A percentile compares a stretch with the other conserved stretches of the same genome.
Conservation (phyloP, 345 rosid genomes). For the Barbarea vulgaris region DNA sequence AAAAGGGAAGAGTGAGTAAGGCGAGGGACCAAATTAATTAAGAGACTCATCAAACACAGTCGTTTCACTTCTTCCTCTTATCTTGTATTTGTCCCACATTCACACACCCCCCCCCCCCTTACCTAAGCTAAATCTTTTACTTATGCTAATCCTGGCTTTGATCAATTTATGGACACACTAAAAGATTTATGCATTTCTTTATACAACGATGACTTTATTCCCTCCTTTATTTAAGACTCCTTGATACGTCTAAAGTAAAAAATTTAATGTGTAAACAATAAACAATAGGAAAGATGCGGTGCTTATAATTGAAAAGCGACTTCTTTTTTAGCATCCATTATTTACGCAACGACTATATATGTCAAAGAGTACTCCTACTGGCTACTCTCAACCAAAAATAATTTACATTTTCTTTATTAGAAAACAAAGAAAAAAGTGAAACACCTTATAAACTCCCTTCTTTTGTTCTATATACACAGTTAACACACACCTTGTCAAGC, state of each 20-base stretch:
- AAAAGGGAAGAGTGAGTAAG: slow-evolving; percentile 23
- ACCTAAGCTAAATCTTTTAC: neutral
- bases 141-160: too few species aligned
- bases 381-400: neutral
- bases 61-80: neutral
- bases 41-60: slow-evolving; percentile 37
- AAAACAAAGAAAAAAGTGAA: neutral
- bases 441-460: slow-evolving; percentile 6
- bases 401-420: neutral
- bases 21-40: slow-evolving; percentile 11
- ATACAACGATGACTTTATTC: slow-evolving; percentile 28
- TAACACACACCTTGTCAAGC: neutral
- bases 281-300: slow-evolving; percentile 24
- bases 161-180: neutral
- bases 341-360: slow-evolving; percentile 37
- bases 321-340: slow-evolving; percentile 32
- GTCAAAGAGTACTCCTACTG: neutral
- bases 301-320: slow-evolving; percentile 30
- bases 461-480: slow-evolving; percentile 7
- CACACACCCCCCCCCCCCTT: neutral
- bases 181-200: neutral
- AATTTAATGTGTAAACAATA: slow-evolving; percentile 17
- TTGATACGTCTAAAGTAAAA: slow-evolving; percentile 29
- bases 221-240: slow-evolving; percentile 10
- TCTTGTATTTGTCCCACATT: slow-evolving; percentile 1